Evolutionary conservation across 2,329 filamentous ascomycete species (phyloP).

Genomic region (Diaporthe sp.): DNA sequence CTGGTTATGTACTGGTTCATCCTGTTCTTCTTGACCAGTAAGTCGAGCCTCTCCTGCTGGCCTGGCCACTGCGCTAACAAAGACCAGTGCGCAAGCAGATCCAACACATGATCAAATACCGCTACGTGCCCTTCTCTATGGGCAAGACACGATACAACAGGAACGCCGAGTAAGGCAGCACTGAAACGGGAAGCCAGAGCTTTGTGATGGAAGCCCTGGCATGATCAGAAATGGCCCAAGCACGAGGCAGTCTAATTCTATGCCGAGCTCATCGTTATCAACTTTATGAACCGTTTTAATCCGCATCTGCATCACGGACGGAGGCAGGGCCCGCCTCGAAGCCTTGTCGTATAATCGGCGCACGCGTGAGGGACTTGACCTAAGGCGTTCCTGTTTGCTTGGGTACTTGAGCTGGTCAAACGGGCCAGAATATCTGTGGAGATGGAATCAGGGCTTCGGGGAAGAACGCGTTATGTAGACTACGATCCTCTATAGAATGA

Average conservation of each 20-base stretch:
- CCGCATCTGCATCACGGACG: constrained; percentile 40
- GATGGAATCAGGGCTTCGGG: constrained; percentile 16
- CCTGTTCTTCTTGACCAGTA: constrained; percentile 94
- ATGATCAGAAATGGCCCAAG: constrained; percentile 10
- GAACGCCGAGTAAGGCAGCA: constrained; percentile 62
- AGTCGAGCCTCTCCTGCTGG: constrained; percentile 54
- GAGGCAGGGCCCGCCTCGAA: constrained; percentile 27
- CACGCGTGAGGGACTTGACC: constrained; percentile 26
- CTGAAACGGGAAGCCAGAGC: not conserved
- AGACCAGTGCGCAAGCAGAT: constrained; percentile 96
- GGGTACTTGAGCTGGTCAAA: constrained; percentile 31
- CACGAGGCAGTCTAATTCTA: constrained; percentile 34
- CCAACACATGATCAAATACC: constrained; percentile 99
- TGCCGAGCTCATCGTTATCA: constrained; percentile 35
- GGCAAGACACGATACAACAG: constrained; percentile 88
- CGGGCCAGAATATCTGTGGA: not conserved
- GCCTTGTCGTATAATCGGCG: constrained; percentile 36
- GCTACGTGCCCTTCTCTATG: constrained; percentile 94
- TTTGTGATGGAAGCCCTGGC: not conserved
- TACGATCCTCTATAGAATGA: constrained; percentile 36
- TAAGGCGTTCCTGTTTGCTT: constrained; percentile 38
- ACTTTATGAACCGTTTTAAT: constrained; percentile 40
- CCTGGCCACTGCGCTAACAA: constrained; percentile 7
- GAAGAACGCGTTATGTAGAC: constrained; percentile 38
- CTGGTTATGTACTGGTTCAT: constrained; percentile 99